Percentiles rank a stretch among this genome's conserved stretches.
Evolutionary conservation across 768 basidiomycete species (phyloP).

Genomic region (Crassisporium funariophilum): DNA sequence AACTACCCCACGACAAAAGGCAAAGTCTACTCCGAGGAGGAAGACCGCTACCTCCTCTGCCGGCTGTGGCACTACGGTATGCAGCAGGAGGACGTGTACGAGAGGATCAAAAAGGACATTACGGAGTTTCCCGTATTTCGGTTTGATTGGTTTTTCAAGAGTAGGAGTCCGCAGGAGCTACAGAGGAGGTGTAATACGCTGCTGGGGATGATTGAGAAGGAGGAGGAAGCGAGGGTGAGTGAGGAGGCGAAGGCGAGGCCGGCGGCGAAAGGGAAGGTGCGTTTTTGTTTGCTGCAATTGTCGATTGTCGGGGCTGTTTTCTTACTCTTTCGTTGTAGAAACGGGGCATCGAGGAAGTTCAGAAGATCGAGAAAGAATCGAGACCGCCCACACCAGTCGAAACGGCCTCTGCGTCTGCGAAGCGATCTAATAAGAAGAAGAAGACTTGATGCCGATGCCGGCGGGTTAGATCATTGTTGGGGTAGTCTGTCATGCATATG

Average conservation of each 20-base stretch:
- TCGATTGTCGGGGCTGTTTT: background rate
- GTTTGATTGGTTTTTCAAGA: conserved; percentile 99
- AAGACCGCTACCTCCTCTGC: conserved; percentile 93
- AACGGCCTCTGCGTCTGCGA: conserved; percentile 48
- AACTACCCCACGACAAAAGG: conserved; percentile 96
- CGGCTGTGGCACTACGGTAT: conserved; percentile 90
- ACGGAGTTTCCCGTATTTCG: conserved; percentile 96
- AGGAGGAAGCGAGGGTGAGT: conserved; percentile 68
- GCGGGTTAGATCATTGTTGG: too few species aligned
- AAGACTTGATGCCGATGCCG: conserved; percentile 44
- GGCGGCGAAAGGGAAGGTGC: conserved; percentile 67
- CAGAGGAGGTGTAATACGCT: conserved; percentile 87
- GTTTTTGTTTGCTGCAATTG: conserved; percentile 16
- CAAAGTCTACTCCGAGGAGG: conserved; percentile 95
- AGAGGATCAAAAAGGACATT: conserved; percentile 94
- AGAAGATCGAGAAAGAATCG: conserved; percentile 53
- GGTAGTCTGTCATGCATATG: too few species aligned
- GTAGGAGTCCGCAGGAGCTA: conserved; percentile 86
- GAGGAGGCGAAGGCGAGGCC: conserved; percentile 69
- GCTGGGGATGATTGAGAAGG: conserved; percentile 90
- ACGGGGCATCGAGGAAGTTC: conserved; percentile 70
- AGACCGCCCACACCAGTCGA: conserved; percentile 62
- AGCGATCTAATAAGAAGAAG: conserved; percentile 69
- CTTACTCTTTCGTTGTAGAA: conserved; percentile 46
- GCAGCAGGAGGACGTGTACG: conserved; percentile 87